These are phyloP conservation scores for Cutaneotrichosporon arboriforme DNA, from an alignment of 1,284 basidiomycete species.

Conservation along the genomic window DNA sequence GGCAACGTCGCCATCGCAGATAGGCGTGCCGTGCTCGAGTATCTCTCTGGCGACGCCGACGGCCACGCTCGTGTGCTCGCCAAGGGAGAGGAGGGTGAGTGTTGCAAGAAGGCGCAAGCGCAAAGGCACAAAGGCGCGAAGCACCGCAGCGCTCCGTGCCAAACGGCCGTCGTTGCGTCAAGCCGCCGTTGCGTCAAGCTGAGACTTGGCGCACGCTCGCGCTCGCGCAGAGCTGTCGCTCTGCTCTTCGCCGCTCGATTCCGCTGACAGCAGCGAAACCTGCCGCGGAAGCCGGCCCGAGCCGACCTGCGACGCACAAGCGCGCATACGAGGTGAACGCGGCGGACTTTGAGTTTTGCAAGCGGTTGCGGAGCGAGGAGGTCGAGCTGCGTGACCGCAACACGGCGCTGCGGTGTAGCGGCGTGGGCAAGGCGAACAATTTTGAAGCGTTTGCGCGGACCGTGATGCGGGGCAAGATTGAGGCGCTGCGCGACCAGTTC, in stretches of 20 bases:
- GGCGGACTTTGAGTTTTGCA: constrained; percentile 74
- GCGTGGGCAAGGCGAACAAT: constrained; percentile 40
- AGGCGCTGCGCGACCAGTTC: constrained; percentile 23
- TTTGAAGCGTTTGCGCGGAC: constrained; percentile 37
- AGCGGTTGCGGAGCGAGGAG: constrained; percentile 51
- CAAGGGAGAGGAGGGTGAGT: constrained; percentile 57
- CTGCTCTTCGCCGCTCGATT: not conserved
- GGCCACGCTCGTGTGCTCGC: constrained; percentile 56
- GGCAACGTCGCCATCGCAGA: constrained; percentile 78
- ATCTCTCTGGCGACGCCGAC: constrained; percentile 61
- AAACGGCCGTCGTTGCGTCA: no score
- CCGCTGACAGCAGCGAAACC: constrained; percentile 23
- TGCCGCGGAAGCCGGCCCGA: constrained; percentile 45
- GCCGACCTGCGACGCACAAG: constrained; percentile 56
- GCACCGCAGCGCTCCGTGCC: no score
- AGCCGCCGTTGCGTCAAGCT: no score
- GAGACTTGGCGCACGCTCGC: no score
- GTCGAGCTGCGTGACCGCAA: constrained; percentile 42
- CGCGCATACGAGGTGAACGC: constrained; percentile 71
- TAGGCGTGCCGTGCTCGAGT: constrained; percentile 73
- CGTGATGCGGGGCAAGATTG: constrained; percentile 42
- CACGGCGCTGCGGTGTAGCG: constrained; percentile 34
- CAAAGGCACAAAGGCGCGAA: no score
- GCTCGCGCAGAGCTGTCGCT: no score
- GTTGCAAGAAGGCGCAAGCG: no score